These are phyloP conservation scores for Tilletiaria anomala DNA, from an alignment of 1,284 basidiomycete genomes.

Conservation along the genomic window DNA sequence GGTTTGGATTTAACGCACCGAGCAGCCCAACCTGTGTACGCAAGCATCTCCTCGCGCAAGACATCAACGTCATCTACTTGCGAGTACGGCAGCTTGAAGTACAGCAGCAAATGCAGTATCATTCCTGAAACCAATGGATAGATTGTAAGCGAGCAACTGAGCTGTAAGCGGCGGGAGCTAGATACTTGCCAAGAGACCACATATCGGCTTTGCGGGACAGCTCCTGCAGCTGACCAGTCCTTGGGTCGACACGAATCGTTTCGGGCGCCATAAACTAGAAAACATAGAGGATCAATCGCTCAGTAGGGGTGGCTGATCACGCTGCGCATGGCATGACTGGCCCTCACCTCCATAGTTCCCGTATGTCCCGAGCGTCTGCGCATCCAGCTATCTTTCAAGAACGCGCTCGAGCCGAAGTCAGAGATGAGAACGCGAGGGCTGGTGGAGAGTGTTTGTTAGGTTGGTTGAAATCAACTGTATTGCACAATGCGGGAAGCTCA, in stretches of 20 bases:
- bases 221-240: slow-evolving; percentile 51
- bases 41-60: slow-evolving; percentile 59
- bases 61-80: slow-evolving; percentile 48
- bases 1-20: neutral
- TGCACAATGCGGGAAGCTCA: too few relatives aligned
- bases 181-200: slow-evolving; percentile 51
- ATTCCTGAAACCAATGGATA: too few relatives aligned
- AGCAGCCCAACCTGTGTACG: slow-evolving; percentile 54
- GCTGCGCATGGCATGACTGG: neutral
- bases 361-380: slow-evolving; percentile 59
- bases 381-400: slow-evolving; percentile 22
- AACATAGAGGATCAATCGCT: neutral
- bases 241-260: slow-evolving; percentile 46
- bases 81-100: slow-evolving; percentile 51
- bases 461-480: neutral
- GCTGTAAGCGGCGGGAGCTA: too few relatives aligned
- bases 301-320: neutral
- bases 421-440: slow-evolving; percentile 60
- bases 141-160: too few relatives aligned
- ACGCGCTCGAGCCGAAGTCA: slow-evolving; percentile 72
- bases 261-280: slow-evolving; percentile 52
- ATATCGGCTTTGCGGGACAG: slow-evolving; percentile 61
- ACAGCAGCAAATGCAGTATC: slow-evolving; percentile 78
- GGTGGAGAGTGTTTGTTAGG: neutral
- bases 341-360: slow-evolving; percentile 57